Evolutionary conservation across 2,329 filamentous ascomycete genomes (phyloP).

Genomic region (Neobulgaria alba): DNA sequence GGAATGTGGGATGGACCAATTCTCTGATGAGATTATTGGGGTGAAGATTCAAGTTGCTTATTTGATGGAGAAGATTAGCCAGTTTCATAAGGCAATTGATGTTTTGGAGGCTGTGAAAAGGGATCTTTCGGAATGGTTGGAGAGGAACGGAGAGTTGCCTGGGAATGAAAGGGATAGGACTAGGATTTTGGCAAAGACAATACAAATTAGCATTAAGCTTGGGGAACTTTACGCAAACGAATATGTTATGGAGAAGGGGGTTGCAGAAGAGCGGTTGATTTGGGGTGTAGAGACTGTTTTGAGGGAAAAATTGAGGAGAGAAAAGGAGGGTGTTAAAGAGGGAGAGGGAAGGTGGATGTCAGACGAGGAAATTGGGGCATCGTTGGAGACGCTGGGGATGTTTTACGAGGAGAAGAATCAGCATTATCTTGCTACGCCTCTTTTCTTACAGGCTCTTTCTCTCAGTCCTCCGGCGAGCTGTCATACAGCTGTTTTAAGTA

Average conservation of each 20-base stretch:
- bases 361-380: slow-evolving; percentile 59
- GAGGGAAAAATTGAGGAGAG: slow-evolving; percentile 52
- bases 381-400: slow-evolving; percentile 53
- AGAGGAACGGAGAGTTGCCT: slow-evolving; percentile 19
- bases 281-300: slow-evolving; percentile 77
- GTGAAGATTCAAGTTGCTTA: slow-evolving; percentile 74
- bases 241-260: slow-evolving; percentile 63
- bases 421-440: slow-evolving; percentile 73
- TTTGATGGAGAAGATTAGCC: slow-evolving; percentile 70
- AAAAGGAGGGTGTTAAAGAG: slow-evolving; percentile 57
- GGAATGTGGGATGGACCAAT: slow-evolving; percentile 72
- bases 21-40: slow-evolving; percentile 84
- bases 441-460: slow-evolving; percentile 77
- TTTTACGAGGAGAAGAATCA: slow-evolving; percentile 67
- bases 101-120: slow-evolving; percentile 67
- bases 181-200: slow-evolving; percentile 61
- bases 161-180: slow-evolving; percentile 41
- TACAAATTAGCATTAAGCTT: slow-evolving; percentile 74
- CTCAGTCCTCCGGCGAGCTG: slow-evolving; percentile 57
- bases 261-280: slow-evolving; percentile 65
- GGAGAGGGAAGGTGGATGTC: slow-evolving; percentile 65
- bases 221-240: slow-evolving; percentile 74
- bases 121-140: slow-evolving; percentile 59
- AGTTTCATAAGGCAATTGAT: slow-evolving; percentile 61
- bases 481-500: slow-evolving; percentile 72